phyloP scores from a whole-genome alignment of 2,329 filamentous ascomycete species.

The Podosphaera aphanis region DNA sequence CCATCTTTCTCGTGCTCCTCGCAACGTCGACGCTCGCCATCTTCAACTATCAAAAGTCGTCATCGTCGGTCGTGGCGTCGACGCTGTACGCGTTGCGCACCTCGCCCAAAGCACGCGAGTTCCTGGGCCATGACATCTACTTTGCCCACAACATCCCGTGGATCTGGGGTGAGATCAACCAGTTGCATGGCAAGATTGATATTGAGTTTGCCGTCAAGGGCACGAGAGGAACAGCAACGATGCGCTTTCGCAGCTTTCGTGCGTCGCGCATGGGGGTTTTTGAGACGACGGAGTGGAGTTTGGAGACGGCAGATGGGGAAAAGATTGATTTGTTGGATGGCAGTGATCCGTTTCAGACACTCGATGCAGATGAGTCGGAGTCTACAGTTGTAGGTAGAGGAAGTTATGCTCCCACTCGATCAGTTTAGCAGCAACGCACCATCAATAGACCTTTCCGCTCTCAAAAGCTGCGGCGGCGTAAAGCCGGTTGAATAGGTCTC shows the following conservation, averaged over 20 bases:
- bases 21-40: conserved; percentile 55
- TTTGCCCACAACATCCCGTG: conserved; percentile 59
- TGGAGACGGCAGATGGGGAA: conserved; percentile 38
- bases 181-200: conserved; percentile 75
- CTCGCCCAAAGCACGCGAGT: conserved; percentile 45
- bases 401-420: conserved; percentile 15
- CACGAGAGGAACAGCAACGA: conserved; percentile 42
- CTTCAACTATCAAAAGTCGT: conserved; percentile 97
- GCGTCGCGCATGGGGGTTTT: conserved; percentile 41
- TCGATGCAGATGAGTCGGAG: conserved; percentile 21
- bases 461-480: background rate
- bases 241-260: conserved; percentile 60
- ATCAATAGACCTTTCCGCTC: background rate
- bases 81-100: conserved; percentile 84
- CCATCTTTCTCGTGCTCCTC: conserved; percentile 56
- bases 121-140: conserved; percentile 72
- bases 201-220: conserved; percentile 74
- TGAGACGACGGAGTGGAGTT: conserved; percentile 74
- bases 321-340: conserved; percentile 52
- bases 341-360: conserved; percentile 40
- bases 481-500: no score
- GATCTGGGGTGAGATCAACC: conserved; percentile 76
- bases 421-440: conserved; percentile 6
- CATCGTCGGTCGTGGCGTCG: conserved; percentile 64
- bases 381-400: conserved; percentile 18